Evolutionary conservation across 2,329 filamentous ascomycete genomes (phyloP).

Genomic region (Hymenoscyphus salicellus): DNA sequence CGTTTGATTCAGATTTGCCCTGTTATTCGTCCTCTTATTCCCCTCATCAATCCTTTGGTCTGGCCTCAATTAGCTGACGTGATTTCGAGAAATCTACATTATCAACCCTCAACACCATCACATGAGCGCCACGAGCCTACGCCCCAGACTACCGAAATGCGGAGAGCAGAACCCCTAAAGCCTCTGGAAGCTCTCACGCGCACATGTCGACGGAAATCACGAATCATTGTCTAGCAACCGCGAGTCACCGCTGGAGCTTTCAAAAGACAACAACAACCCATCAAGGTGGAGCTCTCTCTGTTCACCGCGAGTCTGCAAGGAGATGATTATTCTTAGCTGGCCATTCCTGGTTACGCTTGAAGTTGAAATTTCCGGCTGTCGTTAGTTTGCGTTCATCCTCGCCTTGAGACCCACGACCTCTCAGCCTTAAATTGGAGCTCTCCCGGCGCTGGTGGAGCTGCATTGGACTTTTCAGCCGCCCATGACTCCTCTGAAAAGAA

Average conservation of each 20-base stretch:
- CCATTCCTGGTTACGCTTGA: neutral
- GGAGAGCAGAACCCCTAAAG: neutral
- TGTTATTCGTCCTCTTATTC: neutral
- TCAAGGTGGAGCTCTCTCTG: neutral
- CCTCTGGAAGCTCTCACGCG: neutral
- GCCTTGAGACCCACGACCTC: neutral
- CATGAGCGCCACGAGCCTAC: neutral
- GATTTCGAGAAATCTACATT: neutral
- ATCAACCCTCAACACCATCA: neutral
- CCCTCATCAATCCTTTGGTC: neutral
- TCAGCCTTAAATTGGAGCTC: conserved; percentile 2
- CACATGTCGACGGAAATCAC: neutral
- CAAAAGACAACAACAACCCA: neutral
- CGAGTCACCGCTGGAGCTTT: neutral
- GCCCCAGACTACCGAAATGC: neutral
- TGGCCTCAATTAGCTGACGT: neutral
- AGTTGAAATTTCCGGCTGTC: neutral
- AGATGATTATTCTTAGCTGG: neutral
- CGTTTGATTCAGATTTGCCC: neutral
- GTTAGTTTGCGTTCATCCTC: neutral
- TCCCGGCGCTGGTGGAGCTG: neutral
- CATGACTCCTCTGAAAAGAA: neutral
- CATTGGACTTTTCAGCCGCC: neutral
- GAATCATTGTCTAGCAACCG: neutral
- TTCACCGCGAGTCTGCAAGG: conserved; percentile 8